phyloP scores from a whole-genome alignment of 305 asterid genomes.

The Ilex paraguariensis region DNA sequence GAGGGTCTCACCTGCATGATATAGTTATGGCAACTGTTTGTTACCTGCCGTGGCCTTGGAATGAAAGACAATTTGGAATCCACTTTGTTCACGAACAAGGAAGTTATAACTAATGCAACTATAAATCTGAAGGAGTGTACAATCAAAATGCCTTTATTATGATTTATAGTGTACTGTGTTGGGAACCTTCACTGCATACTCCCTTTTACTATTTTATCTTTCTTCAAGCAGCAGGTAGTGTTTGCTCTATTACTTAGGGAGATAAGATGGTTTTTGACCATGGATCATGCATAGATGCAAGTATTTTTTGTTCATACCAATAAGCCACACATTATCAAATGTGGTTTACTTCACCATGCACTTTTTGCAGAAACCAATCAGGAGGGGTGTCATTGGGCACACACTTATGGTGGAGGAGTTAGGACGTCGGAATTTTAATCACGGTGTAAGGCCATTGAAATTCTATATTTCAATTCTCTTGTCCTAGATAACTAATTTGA shows the following conservation, averaged over 20 bases:
- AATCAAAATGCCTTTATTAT: no score
- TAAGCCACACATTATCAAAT: background rate
- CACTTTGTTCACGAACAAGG: no score
- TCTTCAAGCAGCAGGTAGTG: background rate
- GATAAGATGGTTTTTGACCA: background rate
- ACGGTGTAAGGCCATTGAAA: constrained; percentile 48
- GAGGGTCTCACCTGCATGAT: no score
- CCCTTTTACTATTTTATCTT: background rate
- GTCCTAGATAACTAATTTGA: background rate
- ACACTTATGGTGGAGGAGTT: constrained; percentile 87
- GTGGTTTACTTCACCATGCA: background rate
- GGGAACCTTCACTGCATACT: no score
- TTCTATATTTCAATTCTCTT: constrained; percentile 10
- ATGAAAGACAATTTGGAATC: no score
- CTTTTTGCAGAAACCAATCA: constrained; percentile 76
- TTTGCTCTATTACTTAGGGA: no score
- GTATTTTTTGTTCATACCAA: background rate
- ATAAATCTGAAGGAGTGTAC: no score
- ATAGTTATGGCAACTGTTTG: no score
- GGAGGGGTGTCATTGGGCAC: constrained; percentile 75
- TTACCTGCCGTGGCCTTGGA: no score
- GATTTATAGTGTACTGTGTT: no score
- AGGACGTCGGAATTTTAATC: constrained; percentile 74
- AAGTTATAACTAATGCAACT: no score
- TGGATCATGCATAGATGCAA: background rate